A percentile compares a stretch with the other conserved stretches of the same genome.
phyloP scores from a whole-genome alignment of 2,329 filamentous ascomycete species.

The Cercospora sp. region DNA sequence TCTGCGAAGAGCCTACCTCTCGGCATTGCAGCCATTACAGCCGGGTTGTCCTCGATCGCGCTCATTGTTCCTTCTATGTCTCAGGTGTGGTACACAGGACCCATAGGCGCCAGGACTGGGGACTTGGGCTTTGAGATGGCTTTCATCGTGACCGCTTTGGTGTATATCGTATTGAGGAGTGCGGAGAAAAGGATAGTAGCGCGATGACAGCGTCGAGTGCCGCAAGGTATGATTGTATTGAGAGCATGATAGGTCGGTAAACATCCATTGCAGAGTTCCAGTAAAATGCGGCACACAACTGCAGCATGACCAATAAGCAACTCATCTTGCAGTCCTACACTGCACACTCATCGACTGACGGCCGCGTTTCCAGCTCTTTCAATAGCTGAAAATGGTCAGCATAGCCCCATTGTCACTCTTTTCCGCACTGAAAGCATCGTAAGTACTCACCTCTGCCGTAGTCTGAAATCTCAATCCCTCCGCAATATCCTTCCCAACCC shows the following conservation, averaged over 20 bases:
- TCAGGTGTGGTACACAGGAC: constrained; percentile 36
- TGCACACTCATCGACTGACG: not conserved
- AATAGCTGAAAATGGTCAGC: not conserved
- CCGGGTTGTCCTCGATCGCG: constrained; percentile 28
- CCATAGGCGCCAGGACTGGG: constrained; percentile 50
- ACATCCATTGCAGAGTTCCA: not conserved
- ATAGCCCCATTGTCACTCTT: not conserved
- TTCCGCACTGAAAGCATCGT: not conserved
- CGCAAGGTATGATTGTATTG: not conserved
- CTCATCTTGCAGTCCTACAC: not conserved
- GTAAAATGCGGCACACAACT: not conserved
- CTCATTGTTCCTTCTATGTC: constrained; percentile 34
- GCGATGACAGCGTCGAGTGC: not conserved
- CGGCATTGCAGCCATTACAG: constrained; percentile 43
- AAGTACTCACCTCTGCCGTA: not conserved
- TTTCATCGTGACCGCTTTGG: constrained; percentile 50
- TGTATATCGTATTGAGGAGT: constrained; percentile 41
- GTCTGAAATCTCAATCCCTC: constrained; percentile 7
- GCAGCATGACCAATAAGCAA: not conserved
- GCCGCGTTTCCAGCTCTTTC: not conserved
- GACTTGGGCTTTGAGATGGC: constrained; percentile 68
- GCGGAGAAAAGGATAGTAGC: not conserved
- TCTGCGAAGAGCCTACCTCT: constrained; percentile 41
- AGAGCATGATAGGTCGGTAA: not conserved
- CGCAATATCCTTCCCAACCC: constrained; percentile 3